phyloP scores from a whole-genome alignment of 352 stramenopile genomes.

The Phytopythium aichiense region DNA sequence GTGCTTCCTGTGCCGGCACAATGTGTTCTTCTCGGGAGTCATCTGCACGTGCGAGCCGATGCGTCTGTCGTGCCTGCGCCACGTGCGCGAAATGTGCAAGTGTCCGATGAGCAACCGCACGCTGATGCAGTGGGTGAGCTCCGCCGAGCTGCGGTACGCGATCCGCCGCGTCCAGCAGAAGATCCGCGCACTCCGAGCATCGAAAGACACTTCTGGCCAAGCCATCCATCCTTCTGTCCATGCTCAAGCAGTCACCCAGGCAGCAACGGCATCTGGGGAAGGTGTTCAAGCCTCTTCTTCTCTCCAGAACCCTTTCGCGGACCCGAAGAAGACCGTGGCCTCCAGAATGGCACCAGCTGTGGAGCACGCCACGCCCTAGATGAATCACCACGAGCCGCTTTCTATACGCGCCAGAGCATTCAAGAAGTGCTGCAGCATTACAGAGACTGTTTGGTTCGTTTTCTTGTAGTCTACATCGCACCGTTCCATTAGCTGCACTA shows the following conservation, averaged over 20 bases:
- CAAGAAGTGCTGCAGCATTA: too few relatives aligned
- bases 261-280: too few relatives aligned
- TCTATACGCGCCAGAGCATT: too few relatives aligned
- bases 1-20: constrained; percentile 70
- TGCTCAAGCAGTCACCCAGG: background rate
- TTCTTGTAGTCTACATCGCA: background rate
- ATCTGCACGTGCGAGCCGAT: constrained; percentile 59
- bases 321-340: background rate
- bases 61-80: constrained; percentile 58
- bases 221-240: background rate
- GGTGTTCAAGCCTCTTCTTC: background rate
- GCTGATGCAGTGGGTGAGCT: constrained; percentile 65
- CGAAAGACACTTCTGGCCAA: background rate
- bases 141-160: constrained; percentile 54
- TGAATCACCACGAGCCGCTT: background rate
- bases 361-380: background rate
- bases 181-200: constrained; percentile 24
- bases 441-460: background rate
- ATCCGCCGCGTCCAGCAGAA: constrained; percentile 71
- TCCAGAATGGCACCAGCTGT: too few relatives aligned
- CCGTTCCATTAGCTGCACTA: background rate
- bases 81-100: constrained; percentile 59
- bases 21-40: constrained; percentile 78
- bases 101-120: constrained; percentile 51
- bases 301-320: background rate